These are phyloP conservation scores for Corylus avellana DNA, from an alignment of 306 rosid genomes.

Conservation along the genomic window DNA sequence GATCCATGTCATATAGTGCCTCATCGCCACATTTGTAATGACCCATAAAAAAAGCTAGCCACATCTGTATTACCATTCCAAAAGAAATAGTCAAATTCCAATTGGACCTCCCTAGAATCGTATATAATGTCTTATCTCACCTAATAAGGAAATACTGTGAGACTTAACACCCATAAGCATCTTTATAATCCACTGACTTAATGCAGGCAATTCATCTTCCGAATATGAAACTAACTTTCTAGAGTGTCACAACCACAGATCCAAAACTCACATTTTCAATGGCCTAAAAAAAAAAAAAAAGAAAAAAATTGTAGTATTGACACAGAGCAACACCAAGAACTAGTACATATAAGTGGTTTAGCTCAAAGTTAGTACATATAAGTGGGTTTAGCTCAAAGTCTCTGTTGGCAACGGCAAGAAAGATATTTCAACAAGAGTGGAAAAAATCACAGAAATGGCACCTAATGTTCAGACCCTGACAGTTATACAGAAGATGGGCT, in stretches of 20 bases:
- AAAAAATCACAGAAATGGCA: neutral
- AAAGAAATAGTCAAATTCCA: no score
- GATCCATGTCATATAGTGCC: no score
- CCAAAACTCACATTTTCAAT: neutral
- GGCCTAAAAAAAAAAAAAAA: neutral
- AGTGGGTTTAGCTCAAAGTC: conserved; percentile 1
- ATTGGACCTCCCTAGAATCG: no score
- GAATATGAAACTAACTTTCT: no score
- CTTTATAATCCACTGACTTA: no score
- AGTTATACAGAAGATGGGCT: neutral
- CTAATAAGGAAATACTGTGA: no score
- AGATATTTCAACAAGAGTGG: neutral
- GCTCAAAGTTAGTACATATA: neutral
- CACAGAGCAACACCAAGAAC: neutral
- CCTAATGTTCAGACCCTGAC: neutral
- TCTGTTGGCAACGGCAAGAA: neutral
- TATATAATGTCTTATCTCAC: no score
- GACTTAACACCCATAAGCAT: no score
- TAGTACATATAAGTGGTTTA: neutral
- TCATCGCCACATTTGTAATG: no score
- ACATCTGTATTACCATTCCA: no score
- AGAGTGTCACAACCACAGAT: neutral
- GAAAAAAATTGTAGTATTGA: neutral
- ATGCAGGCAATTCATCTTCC: no score
- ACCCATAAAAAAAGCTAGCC: no score